Evolutionary conservation across 495 filamentous ascomycete genomes (phyloP), one percentile per base, ranked within the genome.

Genomic region (Halenospora varia): DNA sequence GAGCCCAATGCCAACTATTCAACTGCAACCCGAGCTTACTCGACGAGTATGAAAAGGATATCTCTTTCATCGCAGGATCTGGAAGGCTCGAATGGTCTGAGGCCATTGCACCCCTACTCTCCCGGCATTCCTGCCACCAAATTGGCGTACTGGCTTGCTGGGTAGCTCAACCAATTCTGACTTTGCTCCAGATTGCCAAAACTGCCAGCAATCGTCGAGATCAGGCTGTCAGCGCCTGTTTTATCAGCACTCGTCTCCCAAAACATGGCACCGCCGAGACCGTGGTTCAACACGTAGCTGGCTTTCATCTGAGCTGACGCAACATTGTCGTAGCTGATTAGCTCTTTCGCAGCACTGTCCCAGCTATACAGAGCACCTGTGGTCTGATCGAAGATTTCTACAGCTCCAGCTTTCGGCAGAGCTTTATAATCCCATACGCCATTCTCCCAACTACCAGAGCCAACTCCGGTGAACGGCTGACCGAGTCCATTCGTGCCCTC

Each of bases 171-270:
- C 54, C 79, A 85, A 69, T 96, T 94, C 44, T 75, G 62, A 17
- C 73, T 76, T 55, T 72, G 72, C 54, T 89, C 83, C 65, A 94
- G 17, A 57, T 63, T 1, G 60, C 56, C 13, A 66, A 68, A 3
- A 83, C 84, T 76, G 48, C 77, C 45, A 3, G 48, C 48, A 19
- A 61, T 19, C 1, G 62, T 55, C 2, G n/a, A 13, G 15, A 93
- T 82, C 71, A 92, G 66, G 66, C 87, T 88, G 39, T 75, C 77
- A 3, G 74, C 72, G 1, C 77, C 82, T 0, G 47, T 63, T 66
- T 80, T 86, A 66, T 96, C 92, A 22, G 82, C 84, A 66, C 83
- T 88, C 22, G 82, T 84, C 72, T 96, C 92, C 92, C 92, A 97
- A 80, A 89, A 96, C 83, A 96, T 93, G 0, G 80, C 85, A 11